A percentile compares a stretch with the other conserved stretches of the same genome.
Evolutionary conservation across 495 filamentous ascomycete genomes (phyloP).

Genomic region (Xylaria longipes): DNA sequence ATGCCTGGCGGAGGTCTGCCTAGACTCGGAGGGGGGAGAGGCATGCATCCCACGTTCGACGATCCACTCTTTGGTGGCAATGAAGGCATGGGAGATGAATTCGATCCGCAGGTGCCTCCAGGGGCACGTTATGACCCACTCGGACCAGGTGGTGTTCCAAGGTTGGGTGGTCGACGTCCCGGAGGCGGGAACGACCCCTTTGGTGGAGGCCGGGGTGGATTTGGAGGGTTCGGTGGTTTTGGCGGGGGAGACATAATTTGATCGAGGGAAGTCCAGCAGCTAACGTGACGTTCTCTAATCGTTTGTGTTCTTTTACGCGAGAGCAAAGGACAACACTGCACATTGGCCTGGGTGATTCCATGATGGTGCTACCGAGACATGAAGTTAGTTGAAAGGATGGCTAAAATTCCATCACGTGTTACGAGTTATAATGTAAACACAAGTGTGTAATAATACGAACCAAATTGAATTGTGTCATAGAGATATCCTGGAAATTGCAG

Average conservation of each 20-base stretch:
- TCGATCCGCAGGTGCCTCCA: constrained; percentile 63
- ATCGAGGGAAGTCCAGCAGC: constrained; percentile 4
- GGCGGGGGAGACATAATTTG: constrained; percentile 53
- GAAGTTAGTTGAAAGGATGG: background rate
- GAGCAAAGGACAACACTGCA: background rate
- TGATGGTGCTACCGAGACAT: background rate
- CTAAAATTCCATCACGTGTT: constrained; percentile 7
- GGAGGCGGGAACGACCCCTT: constrained; percentile 41
- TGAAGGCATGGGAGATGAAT: constrained; percentile 52
- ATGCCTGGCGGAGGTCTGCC: constrained; percentile 51
- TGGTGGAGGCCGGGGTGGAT: constrained; percentile 37
- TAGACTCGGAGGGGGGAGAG: constrained; percentile 65
- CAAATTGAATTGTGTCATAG: background rate
- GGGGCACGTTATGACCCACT: constrained; percentile 78
- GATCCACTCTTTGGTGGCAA: constrained; percentile 83
- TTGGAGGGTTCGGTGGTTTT: constrained; percentile 45
- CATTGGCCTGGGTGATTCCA: background rate
- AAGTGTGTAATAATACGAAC: constrained; percentile 17
- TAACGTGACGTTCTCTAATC: background rate
- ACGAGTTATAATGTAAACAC: constrained; percentile 9
- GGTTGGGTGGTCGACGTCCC: constrained; percentile 46
- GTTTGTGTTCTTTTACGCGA: background rate
- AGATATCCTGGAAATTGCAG: background rate
- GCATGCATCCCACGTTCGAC: constrained; percentile 96
- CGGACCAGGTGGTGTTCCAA: constrained; percentile 68